phyloP scores from a whole-genome alignment of 805 yeast species.

The Candida sphagnicola region DNA sequence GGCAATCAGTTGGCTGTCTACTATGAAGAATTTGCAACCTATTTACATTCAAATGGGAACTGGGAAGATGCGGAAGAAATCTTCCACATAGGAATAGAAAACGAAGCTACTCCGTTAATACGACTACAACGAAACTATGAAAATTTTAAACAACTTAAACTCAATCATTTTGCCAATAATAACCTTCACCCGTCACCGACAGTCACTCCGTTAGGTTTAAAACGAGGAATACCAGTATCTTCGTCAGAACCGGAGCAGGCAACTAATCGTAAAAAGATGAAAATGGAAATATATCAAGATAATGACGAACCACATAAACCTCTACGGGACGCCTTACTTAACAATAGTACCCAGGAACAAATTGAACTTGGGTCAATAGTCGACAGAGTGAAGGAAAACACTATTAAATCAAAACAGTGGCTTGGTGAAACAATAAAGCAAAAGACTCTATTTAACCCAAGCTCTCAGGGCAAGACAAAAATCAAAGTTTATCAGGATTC shows the following conservation, averaged over 20 bases:
- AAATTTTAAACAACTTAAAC: conserved; percentile 38
- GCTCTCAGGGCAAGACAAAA: conserved; percentile 15
- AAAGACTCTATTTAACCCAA: conserved; percentile 9
- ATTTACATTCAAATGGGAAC: conserved; percentile 49
- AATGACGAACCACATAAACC: conserved; percentile 11
- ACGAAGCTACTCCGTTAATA: conserved; percentile 60
- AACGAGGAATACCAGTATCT: neutral
- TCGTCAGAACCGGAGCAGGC: conserved; percentile 2
- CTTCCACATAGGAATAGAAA: conserved; percentile 52
- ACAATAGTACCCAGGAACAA: conserved; percentile 23
- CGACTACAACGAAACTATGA: conserved; percentile 32
- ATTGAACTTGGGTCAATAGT: conserved; percentile 47
- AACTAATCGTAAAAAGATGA: conserved; percentile 18
- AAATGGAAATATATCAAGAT: conserved; percentile 43
- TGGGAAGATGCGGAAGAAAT: conserved; percentile 55
- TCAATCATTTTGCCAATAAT: conserved; percentile 3
- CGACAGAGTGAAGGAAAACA: conserved; percentile 62
- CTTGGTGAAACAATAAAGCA: conserved; percentile 57
- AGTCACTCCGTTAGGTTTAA: conserved; percentile 1
- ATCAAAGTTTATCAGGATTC: conserved; percentile 22
- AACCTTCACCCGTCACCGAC: neutral
- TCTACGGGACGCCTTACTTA: conserved; percentile 12
- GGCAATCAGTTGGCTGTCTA: conserved; percentile 64
- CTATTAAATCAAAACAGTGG: conserved; percentile 53
- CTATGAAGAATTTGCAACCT: conserved; percentile 76